A percentile compares a stretch with the other conserved stretches of the same genome.
Conservation (phyloP, 345 rosid species). For the Brassica cretica region DNA sequence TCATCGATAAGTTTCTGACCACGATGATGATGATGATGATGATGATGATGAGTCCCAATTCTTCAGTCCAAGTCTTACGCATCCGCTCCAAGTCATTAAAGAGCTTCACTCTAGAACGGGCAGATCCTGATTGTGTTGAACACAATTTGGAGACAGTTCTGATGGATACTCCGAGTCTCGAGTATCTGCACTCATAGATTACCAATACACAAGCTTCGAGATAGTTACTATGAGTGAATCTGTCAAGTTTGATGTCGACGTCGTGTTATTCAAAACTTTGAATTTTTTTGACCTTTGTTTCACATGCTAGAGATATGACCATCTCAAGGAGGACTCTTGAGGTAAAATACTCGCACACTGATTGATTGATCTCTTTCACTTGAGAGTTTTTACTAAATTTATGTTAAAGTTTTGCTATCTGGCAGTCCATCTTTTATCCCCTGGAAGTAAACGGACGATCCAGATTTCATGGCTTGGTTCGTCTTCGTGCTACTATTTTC, state of each 20-base stretch:
- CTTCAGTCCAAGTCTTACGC: background rate
- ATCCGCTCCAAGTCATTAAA: conserved; percentile 11
- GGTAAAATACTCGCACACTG: background rate
- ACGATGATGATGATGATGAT: background rate
- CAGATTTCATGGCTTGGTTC: conserved; percentile 14
- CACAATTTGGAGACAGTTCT: background rate
- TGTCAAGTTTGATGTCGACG: conserved; percentile 18
- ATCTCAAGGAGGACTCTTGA: conserved; percentile 26
- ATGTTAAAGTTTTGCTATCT: background rate
- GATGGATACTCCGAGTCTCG: conserved; percentile 26
- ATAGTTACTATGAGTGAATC: background rate
- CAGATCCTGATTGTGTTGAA: background rate
- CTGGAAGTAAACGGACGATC: background rate
- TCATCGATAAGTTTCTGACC: conserved; percentile 24
- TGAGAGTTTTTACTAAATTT: background rate
- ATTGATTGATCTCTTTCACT: background rate
- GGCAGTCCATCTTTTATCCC: background rate
- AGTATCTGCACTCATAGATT: conserved; percentile 14
- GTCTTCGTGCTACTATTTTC: conserved; percentile 6
- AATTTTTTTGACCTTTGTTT: background rate
- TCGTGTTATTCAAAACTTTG: background rate
- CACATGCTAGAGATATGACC: conserved; percentile 14
- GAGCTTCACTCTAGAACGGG: conserved; percentile 15
- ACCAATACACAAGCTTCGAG: conserved; percentile 7
- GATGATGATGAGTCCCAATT: background rate